Evolutionary conservation across 345 rosid species (phyloP).

Genomic region (Jatropha curcas): DNA sequence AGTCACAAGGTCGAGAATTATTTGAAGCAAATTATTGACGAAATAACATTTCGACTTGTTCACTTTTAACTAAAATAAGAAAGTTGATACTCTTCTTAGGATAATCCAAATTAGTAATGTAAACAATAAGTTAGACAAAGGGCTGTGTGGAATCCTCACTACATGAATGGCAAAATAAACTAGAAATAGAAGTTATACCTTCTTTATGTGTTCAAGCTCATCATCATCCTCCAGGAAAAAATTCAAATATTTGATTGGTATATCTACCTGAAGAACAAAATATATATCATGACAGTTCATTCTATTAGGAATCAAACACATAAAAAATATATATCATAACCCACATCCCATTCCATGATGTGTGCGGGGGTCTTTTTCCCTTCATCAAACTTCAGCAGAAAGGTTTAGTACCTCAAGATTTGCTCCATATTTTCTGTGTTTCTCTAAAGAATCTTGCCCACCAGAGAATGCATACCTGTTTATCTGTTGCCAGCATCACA

Average conservation of each 20-base stretch:
- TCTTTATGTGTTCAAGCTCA: slow-evolving; percentile 80
- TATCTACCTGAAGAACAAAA: slow-evolving; percentile 61
- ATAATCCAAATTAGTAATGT: too few species aligned
- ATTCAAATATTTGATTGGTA: slow-evolving; percentile 71
- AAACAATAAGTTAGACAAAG: too few species aligned
- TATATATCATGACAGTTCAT: background rate
- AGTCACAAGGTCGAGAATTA: too few species aligned
- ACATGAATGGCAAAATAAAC: background rate
- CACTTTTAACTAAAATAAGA: too few species aligned
- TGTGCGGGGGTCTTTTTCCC: too few species aligned
- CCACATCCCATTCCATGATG: too few species aligned
- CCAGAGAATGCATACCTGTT: slow-evolving; percentile 83
- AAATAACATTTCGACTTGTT: too few species aligned
- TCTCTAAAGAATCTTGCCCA: slow-evolving; percentile 72
- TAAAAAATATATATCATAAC: too few species aligned
- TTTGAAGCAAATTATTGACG: too few species aligned
- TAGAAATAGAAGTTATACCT: slow-evolving; percentile 36
- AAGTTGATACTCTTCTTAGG: too few species aligned
- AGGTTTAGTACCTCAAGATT: slow-evolving; percentile 69
- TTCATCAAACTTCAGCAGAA: slow-evolving; percentile 3
- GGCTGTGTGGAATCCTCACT: too few species aligned
- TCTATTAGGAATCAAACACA: background rate
- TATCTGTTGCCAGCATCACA: slow-evolving; percentile 46
- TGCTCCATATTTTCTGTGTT: slow-evolving; percentile 73
- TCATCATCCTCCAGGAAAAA: slow-evolving; percentile 84